Evolutionary conservation across 2,329 filamentous ascomycete species (phyloP).

Genomic region (Chrysoporthe deuterocubensis): DNA sequence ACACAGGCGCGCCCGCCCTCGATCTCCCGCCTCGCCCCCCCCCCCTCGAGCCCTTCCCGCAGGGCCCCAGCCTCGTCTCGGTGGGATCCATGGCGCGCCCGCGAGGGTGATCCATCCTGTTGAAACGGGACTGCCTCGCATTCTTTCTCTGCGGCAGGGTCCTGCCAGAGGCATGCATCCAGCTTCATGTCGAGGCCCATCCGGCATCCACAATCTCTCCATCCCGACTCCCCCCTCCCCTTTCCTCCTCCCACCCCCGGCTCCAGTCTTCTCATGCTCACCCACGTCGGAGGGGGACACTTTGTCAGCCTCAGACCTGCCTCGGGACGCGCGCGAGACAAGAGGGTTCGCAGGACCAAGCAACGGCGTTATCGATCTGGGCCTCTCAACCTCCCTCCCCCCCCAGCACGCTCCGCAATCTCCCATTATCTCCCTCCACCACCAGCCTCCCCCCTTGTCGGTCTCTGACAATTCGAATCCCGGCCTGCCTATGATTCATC

Average conservation of each 20-base stretch:
- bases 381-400: background rate
- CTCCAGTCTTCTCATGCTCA: slow-evolving; percentile 3
- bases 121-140: background rate
- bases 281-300: background rate
- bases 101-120: slow-evolving; percentile 7
- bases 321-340: slow-evolving; percentile 24
- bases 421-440: slow-evolving; percentile 19
- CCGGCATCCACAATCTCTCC: slow-evolving; percentile 20
- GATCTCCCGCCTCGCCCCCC: too few species aligned
- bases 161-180: slow-evolving; percentile 4
- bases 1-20: too few species aligned
- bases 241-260: background rate
- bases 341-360: background rate
- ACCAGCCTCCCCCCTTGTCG: slow-evolving; percentile 10
- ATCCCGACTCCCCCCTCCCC: slow-evolving; percentile 5
- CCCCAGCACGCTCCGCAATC: slow-evolving; percentile 17
- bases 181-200: slow-evolving; percentile 8
- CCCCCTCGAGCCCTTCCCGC: too few species aligned
- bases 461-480: slow-evolving; percentile 25
- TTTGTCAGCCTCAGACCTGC: slow-evolving; percentile 25
- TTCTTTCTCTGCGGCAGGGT: background rate
- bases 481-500: slow-evolving; percentile 29
- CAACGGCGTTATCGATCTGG: slow-evolving; percentile 21
- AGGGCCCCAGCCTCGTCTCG: background rate
- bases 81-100: background rate